Base-by-base conservation (phyloP, 306 rosid genomes). In the Mimosa pudica region DNA sequence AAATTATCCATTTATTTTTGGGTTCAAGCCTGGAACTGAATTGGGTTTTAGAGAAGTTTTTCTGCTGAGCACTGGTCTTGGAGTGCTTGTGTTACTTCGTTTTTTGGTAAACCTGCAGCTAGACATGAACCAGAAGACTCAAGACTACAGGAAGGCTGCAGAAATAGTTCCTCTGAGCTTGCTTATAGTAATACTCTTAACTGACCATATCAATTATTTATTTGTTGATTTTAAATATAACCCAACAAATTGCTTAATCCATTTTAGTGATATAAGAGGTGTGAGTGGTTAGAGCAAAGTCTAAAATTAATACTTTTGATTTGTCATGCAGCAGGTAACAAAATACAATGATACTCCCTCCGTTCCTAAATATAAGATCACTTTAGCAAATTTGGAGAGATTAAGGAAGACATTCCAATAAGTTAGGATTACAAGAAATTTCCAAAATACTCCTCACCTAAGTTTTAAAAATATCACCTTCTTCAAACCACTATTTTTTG, bases 1-100 rank as follows among this genome's bases (percentile, higher is more conserved):
- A 84, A 93, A 93, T 79, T 86, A 91, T 82, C 90, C 89, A 30
- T 93, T 88, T 90, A 80, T 93, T 78, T 93, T 93, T 68, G 92
- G 94, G 77, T 85, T 89, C 82, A 88, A 79, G 83, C 83, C 87
- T 75, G 97, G 97, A 85, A 86, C 93, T 58, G 92, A 87, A 81
- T 84, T 91, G 80, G 85, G 90, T 33, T 78, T 87, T 47, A 60
- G 74, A 71, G 91, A 90, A 44, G 79, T 88, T 68, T 87, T 88
- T 77, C 92, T 93, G 65, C 89, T 93, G 38, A 70, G 90, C 80
- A 61, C 93, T 70, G 94, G 93, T 72, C 91, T 89, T 74, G 90
- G 91, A 20, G 93, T 87, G 57, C 86, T 91, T 70, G 93, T 87
- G 76, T 82, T 83, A 67, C 83, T 88, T 11, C 87, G 90, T 83